phyloP scores from a whole-genome alignment of 2,329 filamentous ascomycete genomes.

The Drechslera avenae region DNA sequence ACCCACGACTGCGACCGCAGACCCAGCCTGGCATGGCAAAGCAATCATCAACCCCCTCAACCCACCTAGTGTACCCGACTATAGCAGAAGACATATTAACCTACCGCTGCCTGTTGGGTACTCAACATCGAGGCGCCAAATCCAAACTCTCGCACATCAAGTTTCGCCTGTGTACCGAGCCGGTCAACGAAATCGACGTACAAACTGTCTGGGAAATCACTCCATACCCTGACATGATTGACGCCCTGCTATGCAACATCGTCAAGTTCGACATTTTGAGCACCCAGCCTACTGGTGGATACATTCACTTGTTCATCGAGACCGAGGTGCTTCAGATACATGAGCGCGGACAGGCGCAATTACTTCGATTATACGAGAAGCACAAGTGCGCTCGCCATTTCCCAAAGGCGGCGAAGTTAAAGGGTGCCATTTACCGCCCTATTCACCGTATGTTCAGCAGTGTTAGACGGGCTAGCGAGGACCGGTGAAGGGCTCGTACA shows the following conservation, averaged over 20 bases:
- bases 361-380: not conserved
- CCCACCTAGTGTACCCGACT: not conserved
- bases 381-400: not conserved
- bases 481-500: too few species aligned
- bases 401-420: too few species aligned
- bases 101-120: not conserved
- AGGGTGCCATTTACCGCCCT: too few species aligned
- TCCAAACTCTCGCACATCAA: not conserved
- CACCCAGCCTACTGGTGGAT: conserved; percentile 2
- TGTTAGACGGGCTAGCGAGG: too few species aligned
- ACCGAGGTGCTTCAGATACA: conserved; percentile 3
- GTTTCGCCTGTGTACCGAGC: not conserved
- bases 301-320: conserved; percentile 8
- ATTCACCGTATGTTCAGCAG: too few species aligned
- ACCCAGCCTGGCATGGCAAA: not conserved
- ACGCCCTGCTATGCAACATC: conserved; percentile 5
- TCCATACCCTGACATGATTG: not conserved
- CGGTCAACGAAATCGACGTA: conserved; percentile 7
- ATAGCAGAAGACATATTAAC: not conserved
- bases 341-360: not conserved
- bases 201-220: conserved; percentile 7
- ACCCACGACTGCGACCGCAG: too few species aligned
- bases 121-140: not conserved
- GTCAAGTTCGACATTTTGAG: conserved; percentile 7
- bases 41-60: not conserved